phyloP scores from a whole-genome alignment of 768 basidiomycete genomes.

The Coprinellus aureogranulatus region DNA sequence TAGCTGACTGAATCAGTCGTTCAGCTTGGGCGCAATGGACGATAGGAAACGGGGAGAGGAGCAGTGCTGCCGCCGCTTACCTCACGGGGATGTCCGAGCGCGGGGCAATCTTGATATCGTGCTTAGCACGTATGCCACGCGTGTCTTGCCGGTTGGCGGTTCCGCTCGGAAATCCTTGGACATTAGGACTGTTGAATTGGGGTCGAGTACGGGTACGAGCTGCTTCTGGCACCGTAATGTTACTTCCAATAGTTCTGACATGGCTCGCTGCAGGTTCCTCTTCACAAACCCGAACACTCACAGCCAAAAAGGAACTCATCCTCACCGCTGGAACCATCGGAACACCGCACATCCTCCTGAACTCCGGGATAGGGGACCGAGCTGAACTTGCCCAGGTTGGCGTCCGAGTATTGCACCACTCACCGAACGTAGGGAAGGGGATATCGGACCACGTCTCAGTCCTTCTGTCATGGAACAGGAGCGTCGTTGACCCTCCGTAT shows the following conservation, averaged over 20 bases:
- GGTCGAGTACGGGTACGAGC: not conserved
- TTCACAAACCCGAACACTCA: conserved; percentile 3
- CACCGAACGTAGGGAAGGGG: conserved; percentile 36
- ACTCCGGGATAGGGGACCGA: conserved; percentile 23
- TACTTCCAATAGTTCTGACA: too few species aligned
- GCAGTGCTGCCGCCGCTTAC: conserved; percentile 29
- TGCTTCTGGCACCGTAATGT: too few species aligned
- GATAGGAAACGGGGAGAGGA: conserved; percentile 23
- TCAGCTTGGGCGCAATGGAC: conserved; percentile 28
- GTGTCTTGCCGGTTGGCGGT: conserved; percentile 11
- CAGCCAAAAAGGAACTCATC: conserved; percentile 26
- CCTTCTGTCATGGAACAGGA: not conserved
- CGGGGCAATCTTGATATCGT: conserved; percentile 16
- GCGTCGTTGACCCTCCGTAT: not conserved
- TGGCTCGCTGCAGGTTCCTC: not conserved
- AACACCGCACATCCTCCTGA: conserved; percentile 21
- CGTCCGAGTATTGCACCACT: conserved; percentile 24
- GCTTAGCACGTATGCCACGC: conserved; percentile 15
- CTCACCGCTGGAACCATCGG: conserved; percentile 28
- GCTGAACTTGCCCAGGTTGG: conserved; percentile 13
- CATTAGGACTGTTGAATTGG: conserved; percentile 17
- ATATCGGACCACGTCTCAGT: conserved; percentile 26
- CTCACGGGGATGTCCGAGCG: conserved; percentile 18
- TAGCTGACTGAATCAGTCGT: not conserved
- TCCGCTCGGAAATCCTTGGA: not conserved